These are phyloP conservation scores for Melaleuca alternifolia DNA, from an alignment of 345 rosid genomes.

Conservation along the genomic window DNA sequence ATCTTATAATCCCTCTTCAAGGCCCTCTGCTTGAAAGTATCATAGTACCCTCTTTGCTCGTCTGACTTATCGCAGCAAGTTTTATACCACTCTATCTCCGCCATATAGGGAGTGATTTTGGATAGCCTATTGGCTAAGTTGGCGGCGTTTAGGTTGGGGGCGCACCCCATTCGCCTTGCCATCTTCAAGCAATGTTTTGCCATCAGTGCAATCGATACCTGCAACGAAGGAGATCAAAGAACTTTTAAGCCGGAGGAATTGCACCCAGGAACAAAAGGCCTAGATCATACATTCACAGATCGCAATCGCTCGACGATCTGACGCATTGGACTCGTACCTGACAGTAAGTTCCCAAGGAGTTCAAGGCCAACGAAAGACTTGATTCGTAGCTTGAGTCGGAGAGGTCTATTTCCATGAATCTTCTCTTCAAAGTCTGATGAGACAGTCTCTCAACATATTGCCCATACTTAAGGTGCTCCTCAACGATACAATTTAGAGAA, in stretches of 20 bases:
- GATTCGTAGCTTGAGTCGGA: conserved; percentile 57
- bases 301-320: no score
- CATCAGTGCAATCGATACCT: neutral
- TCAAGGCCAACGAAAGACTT: conserved; percentile 58
- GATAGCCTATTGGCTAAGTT: conserved; percentile 2
- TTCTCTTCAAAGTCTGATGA: conserved; percentile 29
- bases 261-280: accelerated
- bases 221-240: neutral
- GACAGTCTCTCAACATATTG: conserved; percentile 34
- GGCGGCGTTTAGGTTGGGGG: conserved; percentile 3
- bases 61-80: neutral
- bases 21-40: conserved; percentile 48
- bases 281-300: no score
- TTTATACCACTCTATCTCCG: conserved; percentile 13
- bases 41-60: conserved; percentile 28
- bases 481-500: conserved; percentile 20
- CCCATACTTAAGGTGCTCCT: conserved; percentile 60
- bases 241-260: neutral
- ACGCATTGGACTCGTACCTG: conserved; percentile 10
- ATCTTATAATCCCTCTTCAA: conserved; percentile 37
- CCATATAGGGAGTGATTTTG: conserved; percentile 5
- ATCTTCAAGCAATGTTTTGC: neutral
- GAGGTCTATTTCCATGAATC: conserved; percentile 17
- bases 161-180: neutral
- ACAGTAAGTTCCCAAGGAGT: conserved; percentile 35